Conservation (phyloP, 2,329 filamentous ascomycete species). For the Rachicladosporium sp. region DNA sequence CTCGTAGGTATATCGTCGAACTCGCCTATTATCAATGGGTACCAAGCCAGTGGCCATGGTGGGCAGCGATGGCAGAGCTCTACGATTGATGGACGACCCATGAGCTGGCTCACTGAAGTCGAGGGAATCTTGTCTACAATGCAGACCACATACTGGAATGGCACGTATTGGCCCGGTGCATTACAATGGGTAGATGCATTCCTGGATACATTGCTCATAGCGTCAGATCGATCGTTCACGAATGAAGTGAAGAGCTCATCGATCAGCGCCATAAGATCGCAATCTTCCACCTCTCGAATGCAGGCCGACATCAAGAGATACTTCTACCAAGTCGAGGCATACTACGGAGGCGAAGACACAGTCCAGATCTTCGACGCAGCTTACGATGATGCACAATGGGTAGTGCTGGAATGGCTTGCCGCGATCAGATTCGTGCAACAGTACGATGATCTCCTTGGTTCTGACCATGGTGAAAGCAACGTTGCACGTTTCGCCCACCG, state of each 20-base stretch:
- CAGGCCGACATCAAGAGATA: constrained; percentile 16
- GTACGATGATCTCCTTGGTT: too few species aligned
- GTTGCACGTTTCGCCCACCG: constrained; percentile 68
- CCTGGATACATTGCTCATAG: constrained; percentile 15
- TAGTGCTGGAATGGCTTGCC: constrained; percentile 23
- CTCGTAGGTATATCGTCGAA: too few species aligned
- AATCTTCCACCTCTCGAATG: constrained; percentile 5
- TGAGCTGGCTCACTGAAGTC: constrained; percentile 15
- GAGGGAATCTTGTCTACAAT: constrained; percentile 16
- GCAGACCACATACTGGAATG: constrained; percentile 21
- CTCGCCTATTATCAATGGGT: too few species aligned
- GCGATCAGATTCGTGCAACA: constrained; percentile 21
- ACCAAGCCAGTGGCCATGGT: too few species aligned
- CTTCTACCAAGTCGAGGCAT: constrained; percentile 16
- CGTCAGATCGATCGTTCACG: constrained; percentile 12
- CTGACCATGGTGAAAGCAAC: too few species aligned
- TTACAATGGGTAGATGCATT: constrained; percentile 21
- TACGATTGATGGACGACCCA: too few species aligned
- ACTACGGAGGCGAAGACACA: constrained; percentile 17
- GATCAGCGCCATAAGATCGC: constrained; percentile 5
- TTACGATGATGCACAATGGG: constrained; percentile 24
- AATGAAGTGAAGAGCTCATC: constrained; percentile 8
- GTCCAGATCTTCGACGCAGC: constrained; percentile 21
- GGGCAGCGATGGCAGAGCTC: too few species aligned
- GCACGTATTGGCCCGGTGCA: constrained; percentile 17